Conservation (phyloP, 2,329 filamentous ascomycete species). For the Neopestalotiopsis sp. region DNA sequence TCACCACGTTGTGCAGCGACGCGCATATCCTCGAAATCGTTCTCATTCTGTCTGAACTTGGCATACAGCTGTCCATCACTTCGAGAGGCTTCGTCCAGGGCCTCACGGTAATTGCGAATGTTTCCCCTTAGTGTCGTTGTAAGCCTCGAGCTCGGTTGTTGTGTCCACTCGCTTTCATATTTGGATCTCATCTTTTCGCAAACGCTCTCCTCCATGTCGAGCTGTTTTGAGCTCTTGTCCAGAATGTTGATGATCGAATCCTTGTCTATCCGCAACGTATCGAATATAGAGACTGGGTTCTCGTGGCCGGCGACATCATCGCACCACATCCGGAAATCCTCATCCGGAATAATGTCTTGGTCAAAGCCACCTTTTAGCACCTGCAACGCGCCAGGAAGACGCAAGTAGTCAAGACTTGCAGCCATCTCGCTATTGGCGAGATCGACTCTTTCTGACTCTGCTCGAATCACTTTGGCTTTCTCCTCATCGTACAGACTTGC, state of each 20-base stretch:
- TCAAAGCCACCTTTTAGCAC: conserved; percentile 93
- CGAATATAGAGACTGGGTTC: conserved; percentile 79
- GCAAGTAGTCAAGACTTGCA: conserved; percentile 90
- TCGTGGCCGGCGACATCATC: conserved; percentile 89
- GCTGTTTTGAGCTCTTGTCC: conserved; percentile 82
- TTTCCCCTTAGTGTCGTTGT: conserved; percentile 88
- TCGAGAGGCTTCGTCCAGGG: conserved; percentile 84
- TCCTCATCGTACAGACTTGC: conserved; percentile 98
- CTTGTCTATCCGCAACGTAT: conserved; percentile 79
- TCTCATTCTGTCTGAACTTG: conserved; percentile 85
- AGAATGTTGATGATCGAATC: conserved; percentile 73
- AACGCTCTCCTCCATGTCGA: conserved; percentile 96
- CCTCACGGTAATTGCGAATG: conserved; percentile 85
- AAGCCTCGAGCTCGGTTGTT: conserved; percentile 90
- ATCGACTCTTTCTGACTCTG: conserved; percentile 92
- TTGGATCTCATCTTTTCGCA: conserved; percentile 99
- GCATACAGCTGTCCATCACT: conserved; percentile 85
- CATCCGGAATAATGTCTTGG: conserved; percentile 84
- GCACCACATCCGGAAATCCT: conserved; percentile 94
- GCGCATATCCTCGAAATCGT: conserved; percentile 94
- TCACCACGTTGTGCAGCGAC: conserved; percentile 85
- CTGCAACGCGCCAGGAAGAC: conserved; percentile 86
- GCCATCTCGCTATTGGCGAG: conserved; percentile 95
- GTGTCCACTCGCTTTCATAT: conserved; percentile 94
- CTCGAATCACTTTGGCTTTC: conserved; percentile 92